These are phyloP conservation scores for Picea abies DNA, from an alignment of 83 land plant species.

Conservation along the genomic window DNA sequence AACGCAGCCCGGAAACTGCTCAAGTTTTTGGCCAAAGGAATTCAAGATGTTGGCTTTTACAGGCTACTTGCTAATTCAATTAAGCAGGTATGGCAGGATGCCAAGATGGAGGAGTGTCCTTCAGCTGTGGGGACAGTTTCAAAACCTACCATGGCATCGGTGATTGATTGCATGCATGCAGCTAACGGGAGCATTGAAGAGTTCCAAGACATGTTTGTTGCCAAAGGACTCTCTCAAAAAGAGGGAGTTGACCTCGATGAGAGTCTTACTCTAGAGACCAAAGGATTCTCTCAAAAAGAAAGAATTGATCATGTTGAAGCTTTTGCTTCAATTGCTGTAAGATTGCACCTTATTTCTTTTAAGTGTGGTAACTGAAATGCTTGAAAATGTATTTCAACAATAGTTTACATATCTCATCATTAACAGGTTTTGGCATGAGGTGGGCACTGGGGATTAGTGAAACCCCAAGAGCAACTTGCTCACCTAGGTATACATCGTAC, in stretches of 20 bases:
- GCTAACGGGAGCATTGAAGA: not conserved
- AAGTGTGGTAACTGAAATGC: no score
- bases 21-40: no score
- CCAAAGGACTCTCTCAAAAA: not conserved
- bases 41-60: not conserved
- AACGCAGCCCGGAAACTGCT: not conserved
- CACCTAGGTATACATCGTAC: no score
- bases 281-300: not conserved
- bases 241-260: not conserved
- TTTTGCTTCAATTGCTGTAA: not conserved
- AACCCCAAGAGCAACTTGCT: no score
- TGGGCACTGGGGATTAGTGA: no score
- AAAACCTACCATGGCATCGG: not conserved
- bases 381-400: no score
- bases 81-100: not conserved
- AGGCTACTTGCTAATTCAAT: not conserved
- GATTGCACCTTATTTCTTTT: no score
- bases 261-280: not conserved
- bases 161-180: not conserved
- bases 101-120: not conserved
- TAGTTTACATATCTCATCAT: no score
- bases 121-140: not conserved
- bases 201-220: not conserved
- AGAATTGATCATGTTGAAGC: not conserved
- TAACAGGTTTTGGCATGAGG: no score